Evolutionary conservation across 768 basidiomycete species (phyloP).

Genomic region (Lyophyllum atratum): DNA sequence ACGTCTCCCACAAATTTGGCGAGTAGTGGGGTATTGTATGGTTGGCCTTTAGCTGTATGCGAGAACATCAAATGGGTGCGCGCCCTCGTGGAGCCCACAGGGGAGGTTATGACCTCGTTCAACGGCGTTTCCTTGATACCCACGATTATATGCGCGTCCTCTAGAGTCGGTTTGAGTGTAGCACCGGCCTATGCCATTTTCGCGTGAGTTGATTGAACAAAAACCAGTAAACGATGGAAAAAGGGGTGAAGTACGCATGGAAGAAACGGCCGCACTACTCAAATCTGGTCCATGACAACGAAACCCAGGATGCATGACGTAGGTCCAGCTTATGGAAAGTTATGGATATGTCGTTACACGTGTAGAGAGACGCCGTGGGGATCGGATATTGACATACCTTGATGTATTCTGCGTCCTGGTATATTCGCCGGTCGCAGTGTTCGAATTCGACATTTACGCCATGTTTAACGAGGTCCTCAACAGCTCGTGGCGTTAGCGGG

Average conservation of each 20-base stretch:
- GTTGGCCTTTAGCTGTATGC: conserved; percentile 86
- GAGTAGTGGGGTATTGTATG: conserved; percentile 82
- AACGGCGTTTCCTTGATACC: conserved; percentile 91
- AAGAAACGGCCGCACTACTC: neutral
- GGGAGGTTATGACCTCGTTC: conserved; percentile 52
- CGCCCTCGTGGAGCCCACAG: conserved; percentile 31
- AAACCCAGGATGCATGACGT: conserved; percentile 1
- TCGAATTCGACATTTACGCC: conserved; percentile 73
- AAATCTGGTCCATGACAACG: neutral
- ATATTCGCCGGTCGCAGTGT: conserved; percentile 76
- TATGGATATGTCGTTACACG: neutral
- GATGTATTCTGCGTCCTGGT: conserved; percentile 59
- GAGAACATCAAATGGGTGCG: conserved; percentile 91
- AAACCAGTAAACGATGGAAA: neutral
- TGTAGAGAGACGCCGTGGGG: neutral
- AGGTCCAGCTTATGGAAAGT: conserved; percentile 3
- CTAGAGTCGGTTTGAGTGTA: conserved; percentile 52
- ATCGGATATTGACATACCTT: conserved; percentile 46
- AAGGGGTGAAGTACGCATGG: neutral
- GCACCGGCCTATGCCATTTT: conserved; percentile 70
- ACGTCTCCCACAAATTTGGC: conserved; percentile 52
- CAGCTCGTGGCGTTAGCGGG: conserved; percentile 78
- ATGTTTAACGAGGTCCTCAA: conserved; percentile 59
- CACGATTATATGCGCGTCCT: conserved; percentile 70
- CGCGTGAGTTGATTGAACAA: conserved; percentile 3